Conservation (phyloP, 148 eudicot species). For the Vaccinium vitisidaea region DNA sequence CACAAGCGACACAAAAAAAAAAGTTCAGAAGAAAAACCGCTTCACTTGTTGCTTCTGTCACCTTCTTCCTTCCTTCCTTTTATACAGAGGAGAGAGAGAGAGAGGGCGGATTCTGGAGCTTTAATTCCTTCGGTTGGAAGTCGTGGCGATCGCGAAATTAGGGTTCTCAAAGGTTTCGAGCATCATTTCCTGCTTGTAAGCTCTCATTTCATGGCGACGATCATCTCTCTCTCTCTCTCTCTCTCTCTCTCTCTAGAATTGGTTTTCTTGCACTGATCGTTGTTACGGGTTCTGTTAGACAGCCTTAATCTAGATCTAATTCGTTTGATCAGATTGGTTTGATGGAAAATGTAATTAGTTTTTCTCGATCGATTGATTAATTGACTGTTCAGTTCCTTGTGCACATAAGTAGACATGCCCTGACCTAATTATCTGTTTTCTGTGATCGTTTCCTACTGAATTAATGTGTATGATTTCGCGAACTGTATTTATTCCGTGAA, state of each 20-base stretch:
- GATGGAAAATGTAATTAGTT: neutral
- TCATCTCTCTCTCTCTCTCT: neutral
- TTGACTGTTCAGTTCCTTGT: neutral
- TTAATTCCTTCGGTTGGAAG: neutral
- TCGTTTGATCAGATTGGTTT: neutral
- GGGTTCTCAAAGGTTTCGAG: slow-evolving; percentile 6
- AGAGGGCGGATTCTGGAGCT: neutral
- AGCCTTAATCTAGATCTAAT: neutral
- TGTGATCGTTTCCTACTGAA: neutral
- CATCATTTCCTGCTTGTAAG: slow-evolving; percentile 4
- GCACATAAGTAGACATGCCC: too few relatives aligned
- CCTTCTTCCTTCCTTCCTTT: neutral
- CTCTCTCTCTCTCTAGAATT: neutral
- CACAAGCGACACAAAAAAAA: too few relatives aligned
- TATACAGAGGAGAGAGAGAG: neutral
- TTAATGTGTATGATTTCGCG: neutral
- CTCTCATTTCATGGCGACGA: neutral
- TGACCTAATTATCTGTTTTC: neutral
- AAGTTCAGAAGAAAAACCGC: neutral
- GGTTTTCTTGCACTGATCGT: neutral
- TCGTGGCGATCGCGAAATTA: slow-evolving; percentile 10
- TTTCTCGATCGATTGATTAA: neutral
- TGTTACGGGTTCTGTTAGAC: neutral
- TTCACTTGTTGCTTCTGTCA: neutral
- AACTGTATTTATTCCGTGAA: neutral